Conservation (phyloP, 805 yeast genomes). For the Cyberlindnera saturnus region DNA sequence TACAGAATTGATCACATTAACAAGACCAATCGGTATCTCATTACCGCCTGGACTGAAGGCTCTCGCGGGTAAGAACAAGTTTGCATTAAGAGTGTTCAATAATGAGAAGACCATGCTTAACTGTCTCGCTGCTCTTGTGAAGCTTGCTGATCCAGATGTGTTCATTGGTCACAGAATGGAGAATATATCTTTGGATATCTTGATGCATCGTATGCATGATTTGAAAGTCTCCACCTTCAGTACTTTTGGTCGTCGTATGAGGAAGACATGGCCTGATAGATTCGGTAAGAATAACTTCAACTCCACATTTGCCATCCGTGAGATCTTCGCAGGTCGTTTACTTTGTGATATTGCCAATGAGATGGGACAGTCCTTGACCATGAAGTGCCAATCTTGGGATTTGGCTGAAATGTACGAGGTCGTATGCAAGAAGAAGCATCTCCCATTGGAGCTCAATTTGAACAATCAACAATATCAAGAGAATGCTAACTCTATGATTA, state of each 20-base stretch:
- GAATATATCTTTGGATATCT: constrained; percentile 66
- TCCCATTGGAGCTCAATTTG: constrained; percentile 67
- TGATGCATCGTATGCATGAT: constrained; percentile 76
- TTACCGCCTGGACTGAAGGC: constrained; percentile 74
- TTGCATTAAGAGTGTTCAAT: constrained; percentile 52
- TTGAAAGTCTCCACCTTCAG: constrained; percentile 73
- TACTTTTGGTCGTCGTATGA: constrained; percentile 72
- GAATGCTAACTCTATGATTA: constrained; percentile 59
- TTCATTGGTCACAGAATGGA: constrained; percentile 85
- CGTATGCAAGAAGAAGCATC: constrained; percentile 59
- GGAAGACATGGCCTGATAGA: constrained; percentile 72
- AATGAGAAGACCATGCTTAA: constrained; percentile 71
- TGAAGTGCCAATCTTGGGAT: constrained; percentile 93
- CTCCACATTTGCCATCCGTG: constrained; percentile 53
- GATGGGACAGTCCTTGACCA: constrained; percentile 87
- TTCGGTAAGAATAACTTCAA: constrained; percentile 50
- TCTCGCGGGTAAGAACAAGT: constrained; percentile 47
- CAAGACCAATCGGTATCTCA: constrained; percentile 68
- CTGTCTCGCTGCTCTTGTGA: constrained; percentile 67
- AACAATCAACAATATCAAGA: constrained; percentile 58
- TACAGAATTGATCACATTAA: constrained; percentile 58
- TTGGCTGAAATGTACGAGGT: constrained; percentile 84
- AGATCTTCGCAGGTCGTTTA: constrained; percentile 77
- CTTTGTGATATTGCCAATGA: constrained; percentile 92
- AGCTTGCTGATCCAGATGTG: constrained; percentile 81